Evolutionary conservation across 257 asterid species (phyloP).

Genomic region (Linderniella brevidens): DNA sequence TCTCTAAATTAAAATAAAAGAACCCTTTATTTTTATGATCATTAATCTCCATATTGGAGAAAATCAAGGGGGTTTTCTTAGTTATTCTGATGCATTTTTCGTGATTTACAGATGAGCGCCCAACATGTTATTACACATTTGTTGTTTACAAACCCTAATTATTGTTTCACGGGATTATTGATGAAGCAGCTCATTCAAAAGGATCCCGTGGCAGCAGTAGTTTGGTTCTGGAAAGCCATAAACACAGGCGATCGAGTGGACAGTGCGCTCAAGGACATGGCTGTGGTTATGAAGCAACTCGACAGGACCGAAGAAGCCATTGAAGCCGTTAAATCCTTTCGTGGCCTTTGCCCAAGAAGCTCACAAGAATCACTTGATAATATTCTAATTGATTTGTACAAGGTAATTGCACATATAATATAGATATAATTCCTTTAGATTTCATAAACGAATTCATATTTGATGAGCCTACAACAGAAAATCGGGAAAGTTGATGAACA

Average conservation of each 20-base stretch:
- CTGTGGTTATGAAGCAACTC: constrained; percentile 5
- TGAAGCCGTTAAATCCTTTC: background rate
- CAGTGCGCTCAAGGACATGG: constrained; percentile 8
- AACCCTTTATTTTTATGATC: too few relatives aligned
- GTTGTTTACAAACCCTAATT: too few relatives aligned
- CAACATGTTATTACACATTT: too few relatives aligned
- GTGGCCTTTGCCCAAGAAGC: background rate
- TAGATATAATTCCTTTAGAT: background rate
- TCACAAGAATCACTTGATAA: constrained; percentile 1
- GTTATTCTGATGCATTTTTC: background rate
- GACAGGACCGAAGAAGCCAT: constrained; percentile 3
- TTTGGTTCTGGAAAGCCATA: constrained; percentile 4
- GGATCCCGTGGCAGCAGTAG: constrained; percentile 3
- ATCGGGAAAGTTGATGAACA: constrained; percentile 59
- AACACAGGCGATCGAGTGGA: background rate
- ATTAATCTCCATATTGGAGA: too few relatives aligned
- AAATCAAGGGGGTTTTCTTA: background rate
- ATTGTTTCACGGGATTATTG: background rate
- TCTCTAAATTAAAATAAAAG: background rate
- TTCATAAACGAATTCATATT: too few relatives aligned
- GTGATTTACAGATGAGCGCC: background rate
- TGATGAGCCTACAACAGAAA: constrained; percentile 8
- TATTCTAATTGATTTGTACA: constrained; percentile 1
- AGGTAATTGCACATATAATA: background rate
- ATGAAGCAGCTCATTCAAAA: background rate